phyloP scores from a whole-genome alignment of 1,284 basidiomycete species.

The Anthracocystis walkeri region DNA sequence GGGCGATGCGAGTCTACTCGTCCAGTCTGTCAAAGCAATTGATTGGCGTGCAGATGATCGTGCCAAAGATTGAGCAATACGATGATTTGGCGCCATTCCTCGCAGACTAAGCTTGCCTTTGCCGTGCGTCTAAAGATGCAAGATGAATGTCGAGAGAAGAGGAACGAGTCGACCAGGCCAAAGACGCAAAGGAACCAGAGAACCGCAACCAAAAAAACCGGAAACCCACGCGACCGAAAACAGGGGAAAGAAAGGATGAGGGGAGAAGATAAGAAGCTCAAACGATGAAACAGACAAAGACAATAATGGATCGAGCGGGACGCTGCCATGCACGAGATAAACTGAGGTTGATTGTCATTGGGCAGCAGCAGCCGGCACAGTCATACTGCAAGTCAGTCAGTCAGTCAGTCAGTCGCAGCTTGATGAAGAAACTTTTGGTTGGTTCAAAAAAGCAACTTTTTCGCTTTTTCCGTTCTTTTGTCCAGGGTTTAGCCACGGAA shows the following conservation, averaged over 20 bases:
- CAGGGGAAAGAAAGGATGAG: neutral
- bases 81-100: constrained; percentile 29
- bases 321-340: neutral
- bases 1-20: constrained; percentile 20
- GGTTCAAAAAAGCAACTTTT: constrained; percentile 2
- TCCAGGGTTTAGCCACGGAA: constrained; percentile 10
- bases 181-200: neutral
- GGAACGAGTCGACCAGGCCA: neutral
- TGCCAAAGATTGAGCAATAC: constrained; percentile 23
- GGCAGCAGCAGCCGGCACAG: neutral
- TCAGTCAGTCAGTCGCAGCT: neutral
- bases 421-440: neutral
- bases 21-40: constrained; percentile 8
- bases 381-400: neutral
- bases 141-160: neutral
- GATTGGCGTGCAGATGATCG: constrained; percentile 18
- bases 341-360: neutral
- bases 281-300: neutral
- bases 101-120: neutral
- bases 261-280: constrained; percentile 1
- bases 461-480: neutral
- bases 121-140: neutral
- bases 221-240: neutral
- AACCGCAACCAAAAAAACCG: constrained; percentile 6
- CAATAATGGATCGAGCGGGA: neutral